These are phyloP conservation scores for Debaryomyces tyrocola DNA, from an alignment of 805 yeast genomes.

Conservation along the genomic window DNA sequence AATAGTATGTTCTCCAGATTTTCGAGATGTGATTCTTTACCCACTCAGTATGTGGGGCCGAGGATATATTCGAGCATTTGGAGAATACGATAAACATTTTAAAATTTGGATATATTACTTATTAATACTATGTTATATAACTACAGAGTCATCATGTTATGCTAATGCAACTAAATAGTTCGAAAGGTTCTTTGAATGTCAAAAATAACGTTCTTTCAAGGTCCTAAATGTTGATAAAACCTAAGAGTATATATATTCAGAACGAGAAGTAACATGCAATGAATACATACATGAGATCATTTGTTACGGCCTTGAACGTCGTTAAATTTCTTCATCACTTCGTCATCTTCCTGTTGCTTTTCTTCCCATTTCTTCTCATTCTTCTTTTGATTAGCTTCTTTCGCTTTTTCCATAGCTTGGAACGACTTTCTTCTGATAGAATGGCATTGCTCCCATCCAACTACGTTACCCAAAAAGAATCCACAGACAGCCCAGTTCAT, in stretches of 20 bases:
- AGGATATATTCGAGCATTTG: neutral
- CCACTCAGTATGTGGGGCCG: conserved; percentile 3
- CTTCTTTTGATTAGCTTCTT: conserved; percentile 43
- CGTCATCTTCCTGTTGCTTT: conserved; percentile 19
- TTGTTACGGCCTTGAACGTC: conserved; percentile 16
- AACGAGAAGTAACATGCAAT: neutral
- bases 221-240: too few species aligned
- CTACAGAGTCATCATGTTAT: too few species aligned
- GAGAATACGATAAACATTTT: too few species aligned
- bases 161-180: too few species aligned
- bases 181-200: too few species aligned
- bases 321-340: conserved; percentile 25
- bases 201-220: too few species aligned
- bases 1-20: neutral
- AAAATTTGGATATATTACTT: too few species aligned
- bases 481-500: conserved; percentile 85
- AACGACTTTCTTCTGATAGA: conserved; percentile 64
- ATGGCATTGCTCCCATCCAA: conserved; percentile 94
- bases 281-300: conserved; percentile 2
- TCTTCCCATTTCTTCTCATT: conserved; percentile 29
- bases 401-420: conserved; percentile 69
- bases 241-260: too few species aligned
- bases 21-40: neutral
- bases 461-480: conserved; percentile 71
- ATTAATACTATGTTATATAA: too few species aligned